Percentiles rank a stretch among this genome's conserved stretches.
Conservation (phyloP, 2,329 filamentous ascomycete species). For the Cladorrhinum sp. region DNA sequence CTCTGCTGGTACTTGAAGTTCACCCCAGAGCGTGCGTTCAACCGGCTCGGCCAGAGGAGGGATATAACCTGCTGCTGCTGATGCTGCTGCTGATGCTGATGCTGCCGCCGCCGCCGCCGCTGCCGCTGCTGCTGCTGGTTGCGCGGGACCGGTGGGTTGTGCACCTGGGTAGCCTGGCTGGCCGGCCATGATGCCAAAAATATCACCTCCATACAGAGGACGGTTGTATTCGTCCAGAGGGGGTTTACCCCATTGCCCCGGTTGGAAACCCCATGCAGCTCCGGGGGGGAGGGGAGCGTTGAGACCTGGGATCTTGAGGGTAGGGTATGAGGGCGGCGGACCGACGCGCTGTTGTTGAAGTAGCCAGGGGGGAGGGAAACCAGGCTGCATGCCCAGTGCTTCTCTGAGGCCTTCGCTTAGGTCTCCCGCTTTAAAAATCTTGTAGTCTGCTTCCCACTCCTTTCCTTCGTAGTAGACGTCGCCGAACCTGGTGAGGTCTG, state of each 20-base stretch:
- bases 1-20: constrained; percentile 76
- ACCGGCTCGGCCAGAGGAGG: constrained; percentile 66
- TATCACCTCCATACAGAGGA: constrained; percentile 88
- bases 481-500: constrained; percentile 86
- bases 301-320: constrained; percentile 89
- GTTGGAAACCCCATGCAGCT: constrained; percentile 90
- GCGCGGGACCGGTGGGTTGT: constrained; percentile 22
- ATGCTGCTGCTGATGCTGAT: too few relatives aligned
- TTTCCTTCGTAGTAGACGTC: constrained; percentile 99
- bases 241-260: constrained; percentile 93
- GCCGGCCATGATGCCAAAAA: constrained; percentile 69
- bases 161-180: constrained; percentile 30
- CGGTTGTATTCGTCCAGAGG: constrained; percentile 91
- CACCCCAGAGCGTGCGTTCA: constrained; percentile 88
- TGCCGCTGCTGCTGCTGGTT: constrained; percentile 23
- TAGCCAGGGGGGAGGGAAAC: constrained; percentile 92
- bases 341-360: constrained; percentile 95
- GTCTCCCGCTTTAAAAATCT: constrained; percentile 86
- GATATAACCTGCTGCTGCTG: constrained; percentile 25
- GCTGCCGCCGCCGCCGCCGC: too few relatives aligned
- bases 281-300: constrained; percentile 90
- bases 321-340: constrained; percentile 89
- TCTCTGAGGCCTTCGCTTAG: constrained; percentile 86
- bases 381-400: constrained; percentile 88
- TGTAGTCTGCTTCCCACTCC: constrained; percentile 92